phyloP scores from a whole-genome alignment of 306 rosid species.

The Trifolium fragiferum region DNA sequence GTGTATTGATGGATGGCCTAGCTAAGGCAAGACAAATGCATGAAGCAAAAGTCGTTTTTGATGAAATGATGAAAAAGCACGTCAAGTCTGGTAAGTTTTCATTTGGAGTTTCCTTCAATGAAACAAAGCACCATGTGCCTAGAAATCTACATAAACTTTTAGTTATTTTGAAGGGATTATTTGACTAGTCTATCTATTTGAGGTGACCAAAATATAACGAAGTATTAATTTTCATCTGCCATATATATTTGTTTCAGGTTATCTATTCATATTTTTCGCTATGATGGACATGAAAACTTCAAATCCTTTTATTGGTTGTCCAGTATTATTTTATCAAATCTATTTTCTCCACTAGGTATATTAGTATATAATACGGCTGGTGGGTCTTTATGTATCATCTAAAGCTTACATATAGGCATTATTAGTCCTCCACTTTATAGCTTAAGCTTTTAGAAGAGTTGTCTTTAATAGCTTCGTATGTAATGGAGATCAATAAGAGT shows the following conservation, averaged over 20 bases:
- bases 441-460: conserved; percentile 15
- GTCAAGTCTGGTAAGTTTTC: conserved; percentile 67
- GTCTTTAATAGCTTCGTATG: not conserved
- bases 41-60: conserved; percentile 79
- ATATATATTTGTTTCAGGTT: conserved; percentile 7
- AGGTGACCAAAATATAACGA: too few species aligned
- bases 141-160: not conserved
- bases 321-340: not conserved
- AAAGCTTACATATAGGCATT: not conserved
- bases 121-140: conserved; percentile 15
- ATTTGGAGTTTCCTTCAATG: conserved; percentile 35
- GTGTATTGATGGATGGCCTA: conserved; percentile 83
- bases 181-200: conserved; percentile 8
- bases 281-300: conserved; percentile 16
- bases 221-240: not conserved
- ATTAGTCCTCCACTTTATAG: conserved; percentile 1
- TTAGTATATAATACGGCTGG: not conserved
- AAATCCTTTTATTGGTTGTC: not conserved
- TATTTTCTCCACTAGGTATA: conserved; percentile 12
- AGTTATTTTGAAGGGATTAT: conserved; percentile 24
- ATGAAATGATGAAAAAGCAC: conserved; percentile 62
- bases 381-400: not conserved
- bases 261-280: conserved; percentile 19
- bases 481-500: conserved; percentile 3
- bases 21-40: conserved; percentile 71